Percentiles rank a stretch among this genome's conserved stretches.
phyloP scores from a whole-genome alignment of 2,329 filamentous ascomycete species.

The Hymenotorrendiella dingleyae region DNA sequence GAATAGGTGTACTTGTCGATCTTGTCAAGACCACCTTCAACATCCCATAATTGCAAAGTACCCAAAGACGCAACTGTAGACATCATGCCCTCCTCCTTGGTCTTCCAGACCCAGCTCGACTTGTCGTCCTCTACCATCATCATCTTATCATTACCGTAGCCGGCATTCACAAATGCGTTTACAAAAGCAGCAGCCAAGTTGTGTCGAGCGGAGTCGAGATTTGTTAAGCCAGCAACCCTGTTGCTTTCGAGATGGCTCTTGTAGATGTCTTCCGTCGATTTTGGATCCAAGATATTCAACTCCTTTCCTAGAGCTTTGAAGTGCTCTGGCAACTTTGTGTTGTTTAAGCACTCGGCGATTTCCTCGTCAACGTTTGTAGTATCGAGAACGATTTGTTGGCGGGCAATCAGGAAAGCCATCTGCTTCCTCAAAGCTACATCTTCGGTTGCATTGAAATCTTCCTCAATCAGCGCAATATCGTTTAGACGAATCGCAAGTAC shows the following conservation, averaged over 20 bases:
- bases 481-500: slow-evolving; percentile 91
- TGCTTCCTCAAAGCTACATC: slow-evolving; percentile 86
- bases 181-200: slow-evolving; percentile 95
- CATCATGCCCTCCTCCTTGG: slow-evolving; percentile 96
- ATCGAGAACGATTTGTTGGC: slow-evolving; percentile 83
- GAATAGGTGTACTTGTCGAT: slow-evolving; percentile 93
- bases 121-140: slow-evolving; percentile 89
- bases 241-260: slow-evolving; percentile 97
- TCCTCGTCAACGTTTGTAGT: slow-evolving; percentile 65
- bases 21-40: slow-evolving; percentile 85
- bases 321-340: slow-evolving; percentile 80
- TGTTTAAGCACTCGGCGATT: slow-evolving; percentile 77
- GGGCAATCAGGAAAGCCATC: slow-evolving; percentile 84
- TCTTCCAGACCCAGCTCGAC: slow-evolving; percentile 97
- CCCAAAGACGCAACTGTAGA: slow-evolving; percentile 92
- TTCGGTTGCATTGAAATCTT: slow-evolving; percentile 72
- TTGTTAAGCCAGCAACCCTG: slow-evolving; percentile 85
- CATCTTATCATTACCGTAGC: slow-evolving; percentile 94
- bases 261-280: slow-evolving; percentile 97
- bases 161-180: slow-evolving; percentile 94
- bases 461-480: slow-evolving; percentile 74
- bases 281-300: slow-evolving; percentile 92
- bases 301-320: slow-evolving; percentile 94
- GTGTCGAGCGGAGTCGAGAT: slow-evolving; percentile 90
- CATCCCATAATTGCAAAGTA: slow-evolving; percentile 87